Percentiles rank a stretch among this genome's conserved stretches.
Evolutionary conservation across 2,329 filamentous ascomycete species (phyloP).

Genomic region (Xylariomycetidae sp.): DNA sequence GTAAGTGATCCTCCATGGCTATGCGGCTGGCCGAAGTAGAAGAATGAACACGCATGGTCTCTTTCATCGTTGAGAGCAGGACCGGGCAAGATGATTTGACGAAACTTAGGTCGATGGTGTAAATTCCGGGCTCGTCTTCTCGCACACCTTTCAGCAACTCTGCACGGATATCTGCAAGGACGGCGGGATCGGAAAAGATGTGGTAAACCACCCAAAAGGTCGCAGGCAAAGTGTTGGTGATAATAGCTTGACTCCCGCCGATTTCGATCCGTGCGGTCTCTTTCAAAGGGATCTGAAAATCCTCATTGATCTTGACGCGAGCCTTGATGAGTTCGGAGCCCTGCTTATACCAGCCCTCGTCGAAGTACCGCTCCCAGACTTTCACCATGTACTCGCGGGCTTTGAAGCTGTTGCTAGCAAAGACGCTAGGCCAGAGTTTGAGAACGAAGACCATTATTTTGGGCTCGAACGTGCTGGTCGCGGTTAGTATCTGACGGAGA

Average conservation of each 20-base stretch:
- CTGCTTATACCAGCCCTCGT: constrained; percentile 3
- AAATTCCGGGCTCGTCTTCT: constrained; percentile 1
- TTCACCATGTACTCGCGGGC: constrained; percentile 12
- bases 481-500: constrained; percentile 1
- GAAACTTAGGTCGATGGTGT: constrained; percentile 7
- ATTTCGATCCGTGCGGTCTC: constrained; percentile 12
- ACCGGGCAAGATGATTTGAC: constrained; percentile 9
- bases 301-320: constrained; percentile 9
- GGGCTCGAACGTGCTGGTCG: constrained; percentile 11
- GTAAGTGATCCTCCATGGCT: background rate
- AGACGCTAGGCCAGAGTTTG: constrained; percentile 4
- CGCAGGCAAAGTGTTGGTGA: constrained; percentile 8
- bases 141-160: constrained; percentile 7
- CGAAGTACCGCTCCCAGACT: constrained; percentile 12
- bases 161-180: constrained; percentile 15
- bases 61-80: constrained; percentile 11
- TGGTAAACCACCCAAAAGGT: constrained; percentile 15
- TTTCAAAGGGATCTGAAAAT: constrained; percentile 2
- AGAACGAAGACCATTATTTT: constrained; percentile 10
- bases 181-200: constrained; percentile 13
- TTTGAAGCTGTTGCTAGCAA: constrained; percentile 5
- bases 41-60: constrained; percentile 8
- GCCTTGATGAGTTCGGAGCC: constrained; percentile 6
- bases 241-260: constrained; percentile 4
- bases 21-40: background rate